Conservation (phyloP, 495 filamentous ascomycete genomes). For the Articulospora tetracladia region DNA sequence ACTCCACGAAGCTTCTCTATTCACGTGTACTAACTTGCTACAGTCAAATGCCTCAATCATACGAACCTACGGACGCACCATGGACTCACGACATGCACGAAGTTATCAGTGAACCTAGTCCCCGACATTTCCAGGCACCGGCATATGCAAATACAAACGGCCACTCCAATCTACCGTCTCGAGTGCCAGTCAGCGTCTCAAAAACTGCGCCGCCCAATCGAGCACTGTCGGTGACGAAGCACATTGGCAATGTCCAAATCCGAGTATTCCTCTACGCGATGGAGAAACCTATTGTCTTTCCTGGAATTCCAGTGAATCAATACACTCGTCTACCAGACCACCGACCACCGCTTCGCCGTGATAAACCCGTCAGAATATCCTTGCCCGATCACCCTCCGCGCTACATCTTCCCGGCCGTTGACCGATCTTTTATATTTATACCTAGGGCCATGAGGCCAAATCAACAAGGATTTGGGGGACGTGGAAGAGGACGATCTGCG, state of each 20-base stretch:
- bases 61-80: conserved; percentile 61
- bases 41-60: conserved; percentile 30
- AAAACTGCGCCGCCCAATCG: conserved; percentile 56
- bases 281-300: conserved; percentile 64
- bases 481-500: conserved; percentile 63
- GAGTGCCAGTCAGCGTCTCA: conserved; percentile 35
- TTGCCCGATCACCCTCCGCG: conserved; percentile 73
- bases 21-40: conserved; percentile 7
- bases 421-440: conserved; percentile 97
- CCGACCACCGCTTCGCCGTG: conserved; percentile 86
- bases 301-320: conserved; percentile 71
- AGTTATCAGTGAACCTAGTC: conserved; percentile 48
- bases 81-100: conserved; percentile 98
- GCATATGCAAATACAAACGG: conserved; percentile 35
- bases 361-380: conserved; percentile 95
- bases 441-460: conserved; percentile 90
- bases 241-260: conserved; percentile 76
- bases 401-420: conserved; percentile 85
- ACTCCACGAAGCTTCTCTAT: background rate
- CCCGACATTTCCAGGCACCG: conserved; percentile 25
- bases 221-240: conserved; percentile 49
- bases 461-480: conserved; percentile 73
- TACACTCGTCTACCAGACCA: conserved; percentile 94
- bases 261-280: conserved; percentile 75
- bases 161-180: conserved; percentile 31